phyloP scores from a whole-genome alignment of 192 early-diverging fungal genomes.

The Thoreauomyces humboldtii region DNA sequence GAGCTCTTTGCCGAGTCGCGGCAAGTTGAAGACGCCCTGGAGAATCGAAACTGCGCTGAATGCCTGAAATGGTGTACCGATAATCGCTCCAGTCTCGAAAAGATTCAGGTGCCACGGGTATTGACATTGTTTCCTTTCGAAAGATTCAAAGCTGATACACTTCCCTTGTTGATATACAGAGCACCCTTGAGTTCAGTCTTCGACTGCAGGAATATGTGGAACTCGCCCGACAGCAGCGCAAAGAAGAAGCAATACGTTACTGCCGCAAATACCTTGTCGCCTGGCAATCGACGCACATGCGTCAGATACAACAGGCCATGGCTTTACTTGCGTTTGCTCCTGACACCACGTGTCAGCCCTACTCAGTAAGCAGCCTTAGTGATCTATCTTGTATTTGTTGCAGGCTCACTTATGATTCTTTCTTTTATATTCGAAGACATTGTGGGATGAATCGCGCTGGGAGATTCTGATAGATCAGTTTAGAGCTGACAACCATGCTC shows the following conservation, averaged over 20 bases:
- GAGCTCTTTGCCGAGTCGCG: constrained; percentile 84
- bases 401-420: no score
- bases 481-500: constrained; percentile 78
- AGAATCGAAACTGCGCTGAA: constrained; percentile 76
- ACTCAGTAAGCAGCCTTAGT: constrained; percentile 70
- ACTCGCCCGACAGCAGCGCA: constrained; percentile 63
- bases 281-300: constrained; percentile 73
- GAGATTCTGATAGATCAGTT: constrained; percentile 73
- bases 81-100: constrained; percentile 83
- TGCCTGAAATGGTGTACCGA: constrained; percentile 93
- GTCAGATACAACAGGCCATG: constrained; percentile 87
- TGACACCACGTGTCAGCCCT: constrained; percentile 73
- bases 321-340: constrained; percentile 81
- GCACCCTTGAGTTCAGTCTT: constrained; percentile 94
- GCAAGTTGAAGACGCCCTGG: constrained; percentile 76
- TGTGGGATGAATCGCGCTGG: constrained; percentile 79
- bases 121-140: neutral
- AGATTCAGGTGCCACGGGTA: constrained; percentile 77
- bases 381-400: no score
- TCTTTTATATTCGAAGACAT: constrained; percentile 34
- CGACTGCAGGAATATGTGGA: constrained; percentile 95
- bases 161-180: constrained; percentile 48
- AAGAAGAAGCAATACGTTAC: constrained; percentile 78
- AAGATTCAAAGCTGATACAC: neutral
- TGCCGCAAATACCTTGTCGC: constrained; percentile 78